Evolutionary conservation across 371 early-diverging fungal genomes (phyloP).

Genomic region (Dinochytrium kinnereticum): DNA sequence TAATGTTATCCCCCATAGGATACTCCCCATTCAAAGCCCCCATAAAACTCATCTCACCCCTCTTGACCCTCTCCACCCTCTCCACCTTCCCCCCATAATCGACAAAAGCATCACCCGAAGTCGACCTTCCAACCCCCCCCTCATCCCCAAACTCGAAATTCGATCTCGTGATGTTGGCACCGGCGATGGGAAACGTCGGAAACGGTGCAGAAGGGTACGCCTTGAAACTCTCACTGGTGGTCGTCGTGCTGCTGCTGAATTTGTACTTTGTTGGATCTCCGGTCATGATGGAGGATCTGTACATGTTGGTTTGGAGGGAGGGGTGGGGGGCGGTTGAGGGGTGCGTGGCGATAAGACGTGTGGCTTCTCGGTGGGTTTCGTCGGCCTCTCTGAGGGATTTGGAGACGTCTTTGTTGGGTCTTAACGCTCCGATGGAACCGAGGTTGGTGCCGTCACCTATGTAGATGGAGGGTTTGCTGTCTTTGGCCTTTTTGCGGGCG

Average conservation of each 20-base stretch:
- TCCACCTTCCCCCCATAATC: slow-evolving; percentile 23
- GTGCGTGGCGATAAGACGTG: neutral
- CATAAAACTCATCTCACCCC: neutral
- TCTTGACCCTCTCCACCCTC: neutral
- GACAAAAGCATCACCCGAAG: slow-evolving; percentile 23
- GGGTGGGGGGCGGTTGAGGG: too few species aligned
- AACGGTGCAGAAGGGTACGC: slow-evolving; percentile 27
- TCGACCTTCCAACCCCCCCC: slow-evolving; percentile 1
- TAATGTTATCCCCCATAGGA: slow-evolving; percentile 30
- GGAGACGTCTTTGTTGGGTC: slow-evolving; percentile 1
- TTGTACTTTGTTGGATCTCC: slow-evolving; percentile 40
- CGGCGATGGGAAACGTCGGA: slow-evolving; percentile 42
- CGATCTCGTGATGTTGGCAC: slow-evolving; percentile 44
- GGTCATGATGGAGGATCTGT: slow-evolving; percentile 38
- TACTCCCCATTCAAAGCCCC: slow-evolving; percentile 32
- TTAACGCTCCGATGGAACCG: slow-evolving; percentile 12
- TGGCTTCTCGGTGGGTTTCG: neutral
- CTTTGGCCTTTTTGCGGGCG: slow-evolving; percentile 15
- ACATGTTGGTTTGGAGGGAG: neutral
- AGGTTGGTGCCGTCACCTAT: slow-evolving; percentile 16
- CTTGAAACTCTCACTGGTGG: slow-evolving; percentile 32
- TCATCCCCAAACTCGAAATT: slow-evolving; percentile 37
- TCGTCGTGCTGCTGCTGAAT: slow-evolving; percentile 24
- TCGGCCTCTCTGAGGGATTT: neutral
- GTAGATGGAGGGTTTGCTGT: slow-evolving; percentile 7